Evolutionary conservation across 2,329 filamentous ascomycete genomes (phyloP).

Genomic region (Ophiostoma perfectum): DNA sequence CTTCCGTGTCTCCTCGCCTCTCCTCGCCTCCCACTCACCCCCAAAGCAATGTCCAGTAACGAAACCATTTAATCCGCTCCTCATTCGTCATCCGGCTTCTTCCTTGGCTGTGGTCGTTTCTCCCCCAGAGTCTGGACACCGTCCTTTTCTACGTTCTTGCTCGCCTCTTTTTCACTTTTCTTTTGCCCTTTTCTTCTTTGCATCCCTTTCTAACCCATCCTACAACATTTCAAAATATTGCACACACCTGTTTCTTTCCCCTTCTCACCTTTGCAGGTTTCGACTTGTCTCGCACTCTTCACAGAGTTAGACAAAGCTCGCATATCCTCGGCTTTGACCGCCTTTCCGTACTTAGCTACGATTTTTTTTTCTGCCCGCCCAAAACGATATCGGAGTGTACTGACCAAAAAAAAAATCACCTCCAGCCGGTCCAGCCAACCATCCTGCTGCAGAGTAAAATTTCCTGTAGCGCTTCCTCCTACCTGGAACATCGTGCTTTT

Average conservation of each 20-base stretch:
- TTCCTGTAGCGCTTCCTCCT: conserved; percentile 5
- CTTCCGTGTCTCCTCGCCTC: conserved; percentile 5
- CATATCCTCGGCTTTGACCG: conserved; percentile 28
- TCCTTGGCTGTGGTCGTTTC: conserved; percentile 16
- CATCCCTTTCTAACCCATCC: neutral
- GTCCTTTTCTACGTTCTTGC: neutral
- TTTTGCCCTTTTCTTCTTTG: conserved; percentile 9
- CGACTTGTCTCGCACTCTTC: conserved; percentile 15
- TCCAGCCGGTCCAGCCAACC: neutral
- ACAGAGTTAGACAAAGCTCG: conserved; percentile 15
- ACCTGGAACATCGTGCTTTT: conserved; percentile 2
- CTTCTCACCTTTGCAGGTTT: conserved; percentile 10
- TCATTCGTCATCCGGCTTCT: conserved; percentile 24
- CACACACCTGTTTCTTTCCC: conserved; percentile 6
- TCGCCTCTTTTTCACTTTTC: neutral
- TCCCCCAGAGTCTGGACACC: conserved; percentile 4
- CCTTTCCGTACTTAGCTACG: conserved; percentile 19
- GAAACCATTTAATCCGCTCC: conserved; percentile 18
- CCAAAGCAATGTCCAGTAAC: conserved; percentile 11
- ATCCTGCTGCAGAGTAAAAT: conserved; percentile 8
- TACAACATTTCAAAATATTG: neutral
- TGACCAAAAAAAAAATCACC: conserved; percentile 11
- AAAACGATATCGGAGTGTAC: conserved; percentile 25
- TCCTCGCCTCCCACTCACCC: conserved; percentile 15
- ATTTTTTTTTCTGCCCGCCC: conserved; percentile 25